Evolutionary conservation across 495 filamentous ascomycete species (phyloP), one percentile per base, ranked within the genome.

Genomic region (Aspergillus kassunensis): DNA sequence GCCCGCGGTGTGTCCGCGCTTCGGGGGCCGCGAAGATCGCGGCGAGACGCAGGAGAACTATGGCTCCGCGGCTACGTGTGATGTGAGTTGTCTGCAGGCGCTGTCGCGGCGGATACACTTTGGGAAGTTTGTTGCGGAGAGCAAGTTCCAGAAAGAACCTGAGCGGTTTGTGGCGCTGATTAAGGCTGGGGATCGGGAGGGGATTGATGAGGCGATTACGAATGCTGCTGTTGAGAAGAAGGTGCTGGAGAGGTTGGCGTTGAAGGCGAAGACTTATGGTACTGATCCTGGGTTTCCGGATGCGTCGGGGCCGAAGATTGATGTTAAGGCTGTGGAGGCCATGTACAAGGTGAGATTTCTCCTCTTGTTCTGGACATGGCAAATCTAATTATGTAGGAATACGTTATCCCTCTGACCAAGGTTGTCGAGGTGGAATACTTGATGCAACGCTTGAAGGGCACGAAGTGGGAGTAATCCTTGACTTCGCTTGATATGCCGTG

Each of bases 81-180:
- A 99, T 69, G 93, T 99, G 25, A 76, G 79, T 25, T 92, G 88
- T 62, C 73, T 99, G 44, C 95, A 99, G 74, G 89, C 95, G 13
- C 75, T 99, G 10, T 96, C 90, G 36, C 79, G 91, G 15, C 79
- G 95, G 41, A 89, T 99, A 55, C 95, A 99, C 68, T 99, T 97
- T 70, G 95, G 95, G 50, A 99, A 96, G 75, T 97, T 97, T 62
- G 95, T 99, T 4, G 95, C 95, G 10, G 95, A 99, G 76, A 85
- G 88, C n/a, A 99, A 99, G 76, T 99, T 97, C 68, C 81, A 78
- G 59, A 82, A 87, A 51, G 89, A 96, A 58, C 80, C 84, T 24
- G 89, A 92, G 59, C 73, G 64, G 49, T 97, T 90, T 67, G 89
- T 90, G 1, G 66, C 72, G 46, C 65, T 97, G 71, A 97, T 99